Base-by-base conservation (phyloP, 2,329 filamentous ascomycete species). In the Knufia fluminis region DNA sequence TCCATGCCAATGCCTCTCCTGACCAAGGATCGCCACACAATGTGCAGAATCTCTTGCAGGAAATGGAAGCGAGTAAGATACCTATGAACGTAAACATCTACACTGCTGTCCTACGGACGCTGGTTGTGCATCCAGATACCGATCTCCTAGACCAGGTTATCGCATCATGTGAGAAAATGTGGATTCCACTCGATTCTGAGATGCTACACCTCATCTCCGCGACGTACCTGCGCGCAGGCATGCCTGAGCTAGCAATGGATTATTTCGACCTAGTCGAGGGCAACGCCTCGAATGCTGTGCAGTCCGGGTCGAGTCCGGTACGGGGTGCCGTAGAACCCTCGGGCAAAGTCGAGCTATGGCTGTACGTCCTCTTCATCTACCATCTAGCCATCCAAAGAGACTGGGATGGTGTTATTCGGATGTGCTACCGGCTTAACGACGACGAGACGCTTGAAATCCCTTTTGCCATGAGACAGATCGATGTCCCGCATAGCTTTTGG, bases 1-100 rank as follows among this genome's bases (percentile, higher is more conserved):
- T 94, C 58, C 73, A 82, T 52, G 79, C 82, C 41, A 89, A 94
- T 66, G 72, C 78, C 24, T 76, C 82, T 60, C 71, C 76, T 1
- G 59, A 68, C 26, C 62, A 76, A 46, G 90, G 89, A 7, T 88
- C 84, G 3, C 81, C 82, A 2, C 72, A 73, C 23, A 76, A 78
- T 41, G 76, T 91, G 20, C 64, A 68, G 28, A 69, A 68, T 17
- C 69, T 94, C n/a, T 67, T 95, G 20, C 68, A 77, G 19, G 87
- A 95, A 59, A 86, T 96, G 81, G 72, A 75, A 38, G 63, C 67
- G 1, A 70, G 75, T 36, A 74, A 72, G 0, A 71, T 96, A 39
- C 68, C 77, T 36, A 73, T 80, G 6, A 85, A 88, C 56, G 74
- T 75, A 1, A 72, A 73, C 2, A 75, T 85, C 1, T 91, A 86